phyloP scores from a whole-genome alignment of 106 monocot genomes.

The Dactylorhiza incarnata region DNA sequence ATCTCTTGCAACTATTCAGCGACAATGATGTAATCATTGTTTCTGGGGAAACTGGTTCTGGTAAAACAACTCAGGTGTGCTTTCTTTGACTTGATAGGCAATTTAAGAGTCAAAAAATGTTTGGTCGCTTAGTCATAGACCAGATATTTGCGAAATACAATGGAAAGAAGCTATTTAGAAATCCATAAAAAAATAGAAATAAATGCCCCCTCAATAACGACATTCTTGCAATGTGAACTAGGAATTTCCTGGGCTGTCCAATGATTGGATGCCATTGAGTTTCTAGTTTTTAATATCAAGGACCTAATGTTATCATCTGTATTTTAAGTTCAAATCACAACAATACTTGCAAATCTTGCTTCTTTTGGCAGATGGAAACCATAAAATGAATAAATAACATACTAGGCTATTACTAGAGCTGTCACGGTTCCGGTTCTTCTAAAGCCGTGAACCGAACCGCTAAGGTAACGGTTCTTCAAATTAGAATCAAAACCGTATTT shows the following conservation, averaged over 20 bases:
- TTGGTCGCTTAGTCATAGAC: not conserved
- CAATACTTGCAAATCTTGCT: not conserved
- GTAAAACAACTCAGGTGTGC: conserved; percentile 96
- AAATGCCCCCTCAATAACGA: not conserved
- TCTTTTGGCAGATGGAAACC: not conserved
- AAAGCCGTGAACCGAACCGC: too few relatives aligned
- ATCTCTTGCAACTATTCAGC: conserved; percentile 46
- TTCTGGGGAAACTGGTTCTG: conserved; percentile 97
- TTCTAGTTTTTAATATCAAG: conserved; percentile 1
- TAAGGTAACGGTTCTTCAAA: too few relatives aligned
- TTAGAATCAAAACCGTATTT: too few relatives aligned
- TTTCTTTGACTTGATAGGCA: not conserved
- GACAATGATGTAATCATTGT: conserved; percentile 87
- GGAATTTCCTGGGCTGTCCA: not conserved
- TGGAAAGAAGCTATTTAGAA: not conserved
- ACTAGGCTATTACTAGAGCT: not conserved
- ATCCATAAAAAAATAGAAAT: not conserved
- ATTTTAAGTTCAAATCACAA: not conserved
- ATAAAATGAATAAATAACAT: conserved; percentile 1
- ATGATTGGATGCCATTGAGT: not conserved
- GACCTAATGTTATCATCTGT: not conserved
- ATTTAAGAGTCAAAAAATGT: not conserved
- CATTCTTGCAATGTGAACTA: not conserved
- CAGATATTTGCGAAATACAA: not conserved
- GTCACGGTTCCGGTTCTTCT: too few relatives aligned